Base-by-base conservation (phyloP, 169 alveolate species). In the Eimeria tenella region DNA sequence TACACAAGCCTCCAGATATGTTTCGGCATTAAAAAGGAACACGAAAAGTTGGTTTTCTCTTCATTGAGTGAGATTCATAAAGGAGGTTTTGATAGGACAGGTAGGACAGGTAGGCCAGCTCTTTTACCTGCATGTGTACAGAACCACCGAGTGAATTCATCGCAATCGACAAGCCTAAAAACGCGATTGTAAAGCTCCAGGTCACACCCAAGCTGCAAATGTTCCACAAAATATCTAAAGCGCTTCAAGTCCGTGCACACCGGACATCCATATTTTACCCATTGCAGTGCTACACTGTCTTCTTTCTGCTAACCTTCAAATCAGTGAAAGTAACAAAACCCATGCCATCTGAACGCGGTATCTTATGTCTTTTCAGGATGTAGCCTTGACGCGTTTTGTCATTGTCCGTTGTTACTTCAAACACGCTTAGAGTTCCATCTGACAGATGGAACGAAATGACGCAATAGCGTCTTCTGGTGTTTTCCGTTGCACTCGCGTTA, bases 311-410 rank as follows among this genome's bases (percentile, higher is more conserved):
- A 53, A 97, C 90, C 87, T 95, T 94, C 70, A 98, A 94, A 94
- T 98, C 98, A 60, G 95, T 93, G 98, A 98, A 96, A 50, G 93
- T 63, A 84, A 95, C 95, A 92, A 87, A 94, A 31, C 95, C 93
- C 42, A 94, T 92, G 17, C 97, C 97, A 13, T 96, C 97, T 15
- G 96, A 95, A 56, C 92, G 95, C 15, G 97, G 97, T 52, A 96
- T 90, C 83, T 96, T 96, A 83, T 98, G 97, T 77, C 98, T 94
- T 74, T 96, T 97, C 62, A 97, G 93, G 92, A 98, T 97, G 68
- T 96, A 93, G 19, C 99, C 99, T 90, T 98, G 97, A 31, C 97
- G 98, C 8, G 97, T 97, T 21, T 98, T 98, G 50, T 97, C 94
- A 93, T 98, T 97, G 83, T 96, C 98, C 42, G 96, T 96, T 89